phyloP scores from a whole-genome alignment of 495 filamentous ascomycete species.

The Daldinia bambusicola region DNA sequence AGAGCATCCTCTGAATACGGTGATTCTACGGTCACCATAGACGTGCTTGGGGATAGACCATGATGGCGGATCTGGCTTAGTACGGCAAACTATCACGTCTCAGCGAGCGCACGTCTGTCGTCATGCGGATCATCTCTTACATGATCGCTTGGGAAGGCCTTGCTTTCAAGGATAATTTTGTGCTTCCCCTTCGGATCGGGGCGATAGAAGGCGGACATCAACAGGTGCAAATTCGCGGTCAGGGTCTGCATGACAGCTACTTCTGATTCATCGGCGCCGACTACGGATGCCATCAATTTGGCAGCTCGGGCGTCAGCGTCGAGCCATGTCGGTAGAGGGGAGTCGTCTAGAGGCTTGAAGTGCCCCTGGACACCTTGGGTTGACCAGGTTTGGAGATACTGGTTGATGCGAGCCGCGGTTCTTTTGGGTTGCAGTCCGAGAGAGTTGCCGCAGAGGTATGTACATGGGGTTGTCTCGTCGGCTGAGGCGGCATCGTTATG shows the following conservation, averaged over 20 bases:
- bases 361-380: conserved; percentile 94
- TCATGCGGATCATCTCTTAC: conserved; percentile 49
- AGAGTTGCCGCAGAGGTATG: conserved; percentile 98
- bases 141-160: conserved; percentile 95
- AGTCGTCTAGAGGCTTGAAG: conserved; percentile 82
- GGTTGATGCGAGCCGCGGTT: conserved; percentile 73
- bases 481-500: conserved; percentile 42
- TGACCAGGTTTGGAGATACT: conserved; percentile 87
- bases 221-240: conserved; percentile 88
- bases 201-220: conserved; percentile 92
- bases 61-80: conserved; percentile 89
- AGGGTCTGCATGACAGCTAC: conserved; percentile 94
- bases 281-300: conserved; percentile 79
- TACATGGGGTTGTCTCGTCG: conserved; percentile 57
- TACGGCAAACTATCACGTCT: conserved; percentile 75
- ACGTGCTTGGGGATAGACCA: conserved; percentile 69
- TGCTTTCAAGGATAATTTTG: conserved; percentile 92
- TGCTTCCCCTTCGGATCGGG: conserved; percentile 76
- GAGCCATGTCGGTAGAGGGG: conserved; percentile 80
- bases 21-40: conserved; percentile 82
- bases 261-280: conserved; percentile 82
- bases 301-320: conserved; percentile 79
- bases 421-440: conserved; percentile 86
- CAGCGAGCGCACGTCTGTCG: conserved; percentile 37
- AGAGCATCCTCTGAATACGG: conserved; percentile 59